These are phyloP conservation scores for Tubosaeta brunneosetosa DNA, from an alignment of 768 basidiomycete species.

Conservation along the genomic window DNA sequence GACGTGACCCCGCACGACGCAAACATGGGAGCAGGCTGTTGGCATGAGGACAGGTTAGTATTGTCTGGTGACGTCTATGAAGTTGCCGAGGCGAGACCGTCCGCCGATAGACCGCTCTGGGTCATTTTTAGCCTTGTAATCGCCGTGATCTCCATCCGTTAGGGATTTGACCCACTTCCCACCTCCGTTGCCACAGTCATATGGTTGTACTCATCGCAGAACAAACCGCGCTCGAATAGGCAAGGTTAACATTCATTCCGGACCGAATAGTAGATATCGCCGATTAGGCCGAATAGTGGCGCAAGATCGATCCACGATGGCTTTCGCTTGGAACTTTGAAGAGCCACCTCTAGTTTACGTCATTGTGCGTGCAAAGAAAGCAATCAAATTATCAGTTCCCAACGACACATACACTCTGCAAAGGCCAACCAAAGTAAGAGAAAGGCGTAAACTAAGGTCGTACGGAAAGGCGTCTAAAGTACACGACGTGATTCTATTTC, in stretches of 20 bases:
- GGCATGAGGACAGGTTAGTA: not conserved
- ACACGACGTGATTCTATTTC: slow-evolving; percentile 19
- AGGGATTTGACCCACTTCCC: slow-evolving; percentile 10
- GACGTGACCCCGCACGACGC: too few species aligned
- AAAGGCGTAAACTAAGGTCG: not conserved
- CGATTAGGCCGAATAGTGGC: not conserved
- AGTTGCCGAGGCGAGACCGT: too few species aligned
- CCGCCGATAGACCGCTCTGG: too few species aligned
- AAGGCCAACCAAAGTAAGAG: not conserved
- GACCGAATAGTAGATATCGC: too few species aligned
- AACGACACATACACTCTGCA: not conserved
- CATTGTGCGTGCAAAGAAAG: too few species aligned
- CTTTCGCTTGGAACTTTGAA: too few species aligned
- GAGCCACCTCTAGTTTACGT: too few species aligned
- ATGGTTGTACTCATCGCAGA: too few species aligned
- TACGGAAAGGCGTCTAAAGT: slow-evolving; percentile 15
- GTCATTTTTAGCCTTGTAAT: slow-evolving; percentile 13
- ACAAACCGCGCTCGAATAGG: not conserved
- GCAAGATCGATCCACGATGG: too few species aligned
- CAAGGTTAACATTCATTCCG: not conserved
- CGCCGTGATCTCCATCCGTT: slow-evolving; percentile 21
- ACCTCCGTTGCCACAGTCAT: not conserved
- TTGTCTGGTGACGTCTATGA: too few species aligned
- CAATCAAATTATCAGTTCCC: not conserved
- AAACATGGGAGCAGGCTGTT: not conserved